A percentile compares a stretch with the other conserved stretches of the same genome.
Evolutionary conservation across 2,329 filamentous ascomycete species (phyloP).

Genomic region (Pseudonectria buxi): DNA sequence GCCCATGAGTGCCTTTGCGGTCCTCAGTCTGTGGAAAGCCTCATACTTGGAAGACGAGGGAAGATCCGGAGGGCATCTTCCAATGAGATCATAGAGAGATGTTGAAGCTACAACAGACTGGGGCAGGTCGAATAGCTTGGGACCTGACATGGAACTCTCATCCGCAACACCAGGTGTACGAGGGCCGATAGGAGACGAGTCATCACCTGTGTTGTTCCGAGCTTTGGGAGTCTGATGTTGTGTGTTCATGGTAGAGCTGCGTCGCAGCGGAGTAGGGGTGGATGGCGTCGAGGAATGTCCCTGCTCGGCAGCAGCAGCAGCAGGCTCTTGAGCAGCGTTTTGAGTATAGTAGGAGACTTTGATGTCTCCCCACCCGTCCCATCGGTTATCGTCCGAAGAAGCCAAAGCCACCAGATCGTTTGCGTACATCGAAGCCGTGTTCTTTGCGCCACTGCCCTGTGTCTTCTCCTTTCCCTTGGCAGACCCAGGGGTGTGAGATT

Average conservation of each 20-base stretch:
- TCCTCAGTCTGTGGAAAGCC: conserved; percentile 72
- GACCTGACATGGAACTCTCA: conserved; percentile 33
- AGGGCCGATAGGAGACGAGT: conserved; percentile 43
- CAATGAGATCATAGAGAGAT: conserved; percentile 51
- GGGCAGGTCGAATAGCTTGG: conserved; percentile 60
- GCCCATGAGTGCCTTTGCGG: conserved; percentile 70
- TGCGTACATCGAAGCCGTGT: conserved; percentile 59
- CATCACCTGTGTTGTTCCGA: conserved; percentile 28
- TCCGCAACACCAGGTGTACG: conserved; percentile 34
- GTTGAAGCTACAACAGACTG: conserved; percentile 45
- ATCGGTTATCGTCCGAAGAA: conserved; percentile 50
- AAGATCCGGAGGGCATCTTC: conserved; percentile 53
- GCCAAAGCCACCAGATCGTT: conserved; percentile 76
- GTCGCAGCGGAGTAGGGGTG: conserved; percentile 70
- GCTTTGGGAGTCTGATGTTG: conserved; percentile 38
- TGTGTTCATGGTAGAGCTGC: conserved; percentile 51
- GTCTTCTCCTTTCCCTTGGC: conserved; percentile 72
- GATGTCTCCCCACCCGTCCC: conserved; percentile 76
- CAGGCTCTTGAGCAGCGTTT: conserved; percentile 20
- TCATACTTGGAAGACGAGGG: conserved; percentile 74
- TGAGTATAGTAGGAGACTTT: conserved; percentile 71
- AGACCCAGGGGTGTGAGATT: conserved; percentile 48
- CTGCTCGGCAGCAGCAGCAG: conserved; percentile 15
- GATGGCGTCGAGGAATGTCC: conserved; percentile 45
- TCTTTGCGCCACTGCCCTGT: conserved; percentile 33